Evolutionary conservation across 1,284 basidiomycete species (phyloP).

Genomic region (Sanghuangporus weigelae): DNA sequence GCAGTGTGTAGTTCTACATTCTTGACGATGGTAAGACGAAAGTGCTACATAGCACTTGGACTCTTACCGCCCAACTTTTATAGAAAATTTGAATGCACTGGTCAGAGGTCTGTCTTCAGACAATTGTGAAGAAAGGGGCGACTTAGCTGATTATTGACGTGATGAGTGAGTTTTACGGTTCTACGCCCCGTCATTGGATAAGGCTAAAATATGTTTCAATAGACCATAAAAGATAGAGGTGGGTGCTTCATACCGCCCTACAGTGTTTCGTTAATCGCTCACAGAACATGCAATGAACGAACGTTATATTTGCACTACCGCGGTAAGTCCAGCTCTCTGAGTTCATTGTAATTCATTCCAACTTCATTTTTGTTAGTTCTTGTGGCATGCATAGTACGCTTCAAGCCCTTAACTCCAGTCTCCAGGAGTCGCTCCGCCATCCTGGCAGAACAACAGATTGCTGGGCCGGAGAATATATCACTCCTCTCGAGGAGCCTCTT

Average conservation of each 20-base stretch:
- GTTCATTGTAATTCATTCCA: too few relatives aligned
- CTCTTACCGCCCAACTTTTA: background rate
- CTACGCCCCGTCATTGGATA: background rate
- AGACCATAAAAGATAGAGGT: background rate
- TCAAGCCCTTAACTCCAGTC: too few relatives aligned
- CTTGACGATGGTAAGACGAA: background rate
- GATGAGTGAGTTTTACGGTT: background rate
- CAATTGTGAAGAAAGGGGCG: background rate
- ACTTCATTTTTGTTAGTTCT: too few relatives aligned
- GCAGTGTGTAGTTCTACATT: background rate
- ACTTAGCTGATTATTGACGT: background rate
- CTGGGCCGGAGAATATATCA: slow-evolving; percentile 23
- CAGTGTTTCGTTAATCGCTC: too few relatives aligned
- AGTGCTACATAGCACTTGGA: background rate
- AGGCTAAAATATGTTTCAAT: background rate
- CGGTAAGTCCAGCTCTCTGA: too few relatives aligned
- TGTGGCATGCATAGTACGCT: too few relatives aligned
- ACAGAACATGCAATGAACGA: too few relatives aligned
- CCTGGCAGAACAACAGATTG: slow-evolving; percentile 17
- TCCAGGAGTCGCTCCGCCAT: too few relatives aligned
- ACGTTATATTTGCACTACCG: too few relatives aligned
- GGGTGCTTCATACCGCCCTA: too few relatives aligned
- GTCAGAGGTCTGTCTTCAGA: background rate
- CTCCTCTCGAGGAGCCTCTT: slow-evolving; percentile 39
- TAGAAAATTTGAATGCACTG: background rate